phyloP scores from a whole-genome alignment of 495 filamentous ascomycete genomes.

The Lasiosphaeris hirsuta region DNA sequence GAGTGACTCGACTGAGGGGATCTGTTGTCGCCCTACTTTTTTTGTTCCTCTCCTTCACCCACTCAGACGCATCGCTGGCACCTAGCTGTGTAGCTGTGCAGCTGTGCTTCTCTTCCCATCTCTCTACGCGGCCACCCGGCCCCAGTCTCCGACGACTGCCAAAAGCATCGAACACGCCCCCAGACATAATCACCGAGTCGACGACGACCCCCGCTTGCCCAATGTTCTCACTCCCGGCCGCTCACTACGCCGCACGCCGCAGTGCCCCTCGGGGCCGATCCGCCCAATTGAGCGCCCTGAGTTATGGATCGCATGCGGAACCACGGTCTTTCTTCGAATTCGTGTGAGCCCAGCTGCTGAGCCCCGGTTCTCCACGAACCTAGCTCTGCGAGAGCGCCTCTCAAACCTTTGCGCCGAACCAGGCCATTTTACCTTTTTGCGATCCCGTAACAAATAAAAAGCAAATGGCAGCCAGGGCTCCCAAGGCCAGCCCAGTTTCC shows the following conservation, averaged over 20 bases:
- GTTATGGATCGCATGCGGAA: constrained; percentile 33
- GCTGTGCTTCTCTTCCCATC: not conserved
- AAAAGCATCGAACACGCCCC: no score
- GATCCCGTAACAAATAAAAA: no score
- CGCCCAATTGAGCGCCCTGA: constrained; percentile 18
- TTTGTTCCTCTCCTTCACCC: no score
- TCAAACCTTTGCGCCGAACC: not conserved
- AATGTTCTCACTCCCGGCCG: constrained; percentile 30
- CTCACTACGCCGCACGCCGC: constrained; percentile 23
- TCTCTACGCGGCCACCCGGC: not conserved
- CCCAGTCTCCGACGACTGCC: not conserved
- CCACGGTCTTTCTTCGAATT: constrained; percentile 13
- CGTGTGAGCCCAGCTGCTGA: constrained; percentile 27
- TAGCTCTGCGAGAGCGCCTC: not conserved
- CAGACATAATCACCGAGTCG: not conserved
- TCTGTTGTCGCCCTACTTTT: no score
- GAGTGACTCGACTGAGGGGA: no score
- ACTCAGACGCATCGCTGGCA: no score
- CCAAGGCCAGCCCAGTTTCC: no score
- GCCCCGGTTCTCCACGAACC: not conserved
- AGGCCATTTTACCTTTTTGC: no score
- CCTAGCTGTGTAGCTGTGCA: no score
- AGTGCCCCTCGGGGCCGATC: constrained; percentile 23
- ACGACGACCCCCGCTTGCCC: constrained; percentile 11
- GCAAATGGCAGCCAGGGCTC: no score